Conservation (phyloP, 768 basidiomycete species). For the Naganishia vaughanmartiniae region DNA sequence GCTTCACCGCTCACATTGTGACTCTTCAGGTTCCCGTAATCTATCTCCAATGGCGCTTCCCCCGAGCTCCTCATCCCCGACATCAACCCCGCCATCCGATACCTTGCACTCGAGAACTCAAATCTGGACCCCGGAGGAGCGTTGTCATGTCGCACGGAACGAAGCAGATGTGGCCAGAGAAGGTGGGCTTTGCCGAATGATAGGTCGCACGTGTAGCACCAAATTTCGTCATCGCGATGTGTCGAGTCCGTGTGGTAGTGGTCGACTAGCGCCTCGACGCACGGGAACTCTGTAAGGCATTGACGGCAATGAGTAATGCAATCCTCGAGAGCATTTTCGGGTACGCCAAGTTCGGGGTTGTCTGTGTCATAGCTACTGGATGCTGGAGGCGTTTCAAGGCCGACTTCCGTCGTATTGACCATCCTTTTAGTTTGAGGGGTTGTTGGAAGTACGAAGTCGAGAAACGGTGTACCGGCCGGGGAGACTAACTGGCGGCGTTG, state of each 20-base stretch:
- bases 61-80: not conserved
- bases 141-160: not conserved
- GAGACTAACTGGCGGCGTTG: too few species aligned
- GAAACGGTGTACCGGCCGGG: too few species aligned
- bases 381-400: too few species aligned
- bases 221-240: not conserved
- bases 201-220: slow-evolving; percentile 9
- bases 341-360: not conserved
- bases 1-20: not conserved
- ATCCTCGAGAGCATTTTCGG: not conserved
- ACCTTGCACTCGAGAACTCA: slow-evolving; percentile 10
- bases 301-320: slow-evolving; percentile 1
- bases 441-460: too few species aligned
- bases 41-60: slow-evolving; percentile 1
- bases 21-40: not conserved
- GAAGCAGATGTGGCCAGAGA: slow-evolving; percentile 3
- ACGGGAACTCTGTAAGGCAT: not conserved
- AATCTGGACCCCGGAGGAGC: slow-evolving; percentile 3
- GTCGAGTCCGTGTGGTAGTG: not conserved
- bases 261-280: not conserved
- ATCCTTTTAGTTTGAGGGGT: too few species aligned
- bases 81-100: not conserved
- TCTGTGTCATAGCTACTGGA: not conserved
- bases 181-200: not conserved
- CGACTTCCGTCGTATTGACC: not conserved